Base-by-base conservation (phyloP, 2,329 filamentous ascomycete species). In the Sclerotinia nivalis region DNA sequence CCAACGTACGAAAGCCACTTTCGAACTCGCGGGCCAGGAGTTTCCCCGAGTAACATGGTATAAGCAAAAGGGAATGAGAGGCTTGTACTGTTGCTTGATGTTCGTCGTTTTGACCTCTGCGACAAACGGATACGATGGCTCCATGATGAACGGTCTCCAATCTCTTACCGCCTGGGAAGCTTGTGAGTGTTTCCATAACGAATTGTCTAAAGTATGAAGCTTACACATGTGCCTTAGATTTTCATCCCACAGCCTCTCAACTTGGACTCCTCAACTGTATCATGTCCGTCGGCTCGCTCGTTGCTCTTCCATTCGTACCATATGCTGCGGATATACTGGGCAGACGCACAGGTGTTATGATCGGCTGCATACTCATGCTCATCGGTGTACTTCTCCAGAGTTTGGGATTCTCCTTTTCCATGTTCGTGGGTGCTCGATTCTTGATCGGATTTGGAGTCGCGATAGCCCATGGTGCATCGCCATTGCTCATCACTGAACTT, bases 61-160 rank as follows among this genome's bases (percentile, higher is more conserved):
- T 62, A 84, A 81, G 73, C 84, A 87, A 40, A 83, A 85, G n/a
- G 85, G 85, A 58, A 80, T 88, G 74, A 80, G 86, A 75, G 84
- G 84, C 79, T 80, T 88, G 12, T 87, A 87, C 80, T 78, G 87
- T 73, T 84, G 83, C 62, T 73, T 78, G 66, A 75, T 78, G 68
- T 76, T 78, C 66, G 75, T 76, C 31, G 74, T 78, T 13, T 72
- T 78, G 43, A 78, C 77, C 34, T 87, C 85, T 40, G 85, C 86
- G 20, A 85, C 84, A 7, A 83, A 82, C 69, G 81, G 80, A 43
- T 82, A 80, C 55, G 80, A 82, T 72, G 74, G 80, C 34, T 82
- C 80, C 15, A 79, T 84, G 75, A 81, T 84, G 79, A 84, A 84
- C 68, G 82, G 82, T 71, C 74, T 84, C 34, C 82, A 84, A 72